phyloP scores from a whole-genome alignment of 306 rosid genomes.

The Sindora glabra region DNA sequence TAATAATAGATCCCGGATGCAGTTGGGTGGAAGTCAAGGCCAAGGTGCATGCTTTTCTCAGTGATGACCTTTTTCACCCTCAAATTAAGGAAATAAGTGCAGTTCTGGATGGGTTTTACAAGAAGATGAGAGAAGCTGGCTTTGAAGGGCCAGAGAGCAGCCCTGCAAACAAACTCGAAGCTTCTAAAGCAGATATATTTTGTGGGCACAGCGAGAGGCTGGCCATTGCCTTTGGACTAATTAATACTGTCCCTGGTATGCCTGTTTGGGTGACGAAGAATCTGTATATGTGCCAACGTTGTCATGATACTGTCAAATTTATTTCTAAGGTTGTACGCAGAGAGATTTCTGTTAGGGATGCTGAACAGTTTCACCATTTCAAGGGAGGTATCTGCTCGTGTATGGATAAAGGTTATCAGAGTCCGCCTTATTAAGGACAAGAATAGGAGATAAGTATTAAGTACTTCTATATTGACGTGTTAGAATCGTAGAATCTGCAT shows the following conservation, averaged over 20 bases:
- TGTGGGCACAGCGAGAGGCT: slow-evolving; percentile 92
- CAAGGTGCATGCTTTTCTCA: slow-evolving; percentile 81
- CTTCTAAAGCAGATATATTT: slow-evolving; percentile 81
- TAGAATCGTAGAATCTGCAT: slow-evolving; percentile 6
- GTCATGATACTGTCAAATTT: slow-evolving; percentile 63
- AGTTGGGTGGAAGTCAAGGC: slow-evolving; percentile 89
- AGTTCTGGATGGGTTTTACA: slow-evolving; percentile 58
- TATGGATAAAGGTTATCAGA: slow-evolving; percentile 62
- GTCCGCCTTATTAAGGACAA: slow-evolving; percentile 14
- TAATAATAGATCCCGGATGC: slow-evolving; percentile 82
- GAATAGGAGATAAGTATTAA: slow-evolving; percentile 10
- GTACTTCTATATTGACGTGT: not conserved
- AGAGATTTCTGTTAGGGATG: slow-evolving; percentile 76
- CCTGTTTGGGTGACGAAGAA: slow-evolving; percentile 88
- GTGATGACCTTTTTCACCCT: slow-evolving; percentile 66
- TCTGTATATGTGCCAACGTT: slow-evolving; percentile 74
- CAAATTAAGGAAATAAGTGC: slow-evolving; percentile 50
- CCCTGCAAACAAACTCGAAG: slow-evolving; percentile 36
- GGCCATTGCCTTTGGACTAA: slow-evolving; percentile 69
- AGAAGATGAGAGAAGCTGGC: slow-evolving; percentile 56
- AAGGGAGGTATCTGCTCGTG: slow-evolving; percentile 85
- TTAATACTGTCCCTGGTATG: slow-evolving; percentile 72
- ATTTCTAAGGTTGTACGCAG: slow-evolving; percentile 70
- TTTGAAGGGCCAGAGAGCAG: slow-evolving; percentile 27
- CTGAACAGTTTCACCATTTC: slow-evolving; percentile 79